Evolutionary conservation across 768 basidiomycete genomes (phyloP), one percentile per base, ranked within the genome.

Genomic region (Amanita subjunquillea): DNA sequence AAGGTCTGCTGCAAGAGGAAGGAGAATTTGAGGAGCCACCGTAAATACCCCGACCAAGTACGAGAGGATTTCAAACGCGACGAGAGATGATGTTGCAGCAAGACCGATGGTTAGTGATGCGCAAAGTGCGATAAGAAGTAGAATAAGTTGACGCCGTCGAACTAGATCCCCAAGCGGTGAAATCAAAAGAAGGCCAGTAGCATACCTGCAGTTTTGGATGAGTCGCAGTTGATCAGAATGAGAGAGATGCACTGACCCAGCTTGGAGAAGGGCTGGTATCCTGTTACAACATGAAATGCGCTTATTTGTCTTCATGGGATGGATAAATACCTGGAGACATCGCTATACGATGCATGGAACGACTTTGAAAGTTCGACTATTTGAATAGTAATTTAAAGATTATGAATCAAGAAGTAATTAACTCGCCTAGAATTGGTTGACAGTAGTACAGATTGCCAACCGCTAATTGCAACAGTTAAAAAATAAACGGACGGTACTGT

Each of bases 101-200:
- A 92, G 72, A 0, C 85, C 90, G 47, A 93, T 80, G 0, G 85
- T 80, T 3, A 95, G 69, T 3, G 73, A 59, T 0, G 77, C 74
- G 0, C 83, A 79, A 20, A 76, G 44, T 1, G 75, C 57, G 37
- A 85, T 69, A 17, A 90, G 66, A 9, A 72, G 54, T 20, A 94
- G 71, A 29, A 86, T 73, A 0, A 95, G 72, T 41, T 80, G 83
- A 10, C 91, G 73, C 34, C 91, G 71, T 17, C 85, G 83, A 27
- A 91, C 75, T 20, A 93, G 75, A 63, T 95, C 91, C 6, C 92
- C 91, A 0, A 91, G 71, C 1, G 92, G 91, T 0, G 86, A 78
- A 50, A 94, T 79, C 39, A 92, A 65, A 2, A 92, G 64, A 6
- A 91, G 73, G 1, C 88, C 88, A 6, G 69, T 69, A 1, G 83